These are phyloP conservation scores for Allium sativum DNA, from an alignment of 106 monocot genomes.

Conservation along the genomic window DNA sequence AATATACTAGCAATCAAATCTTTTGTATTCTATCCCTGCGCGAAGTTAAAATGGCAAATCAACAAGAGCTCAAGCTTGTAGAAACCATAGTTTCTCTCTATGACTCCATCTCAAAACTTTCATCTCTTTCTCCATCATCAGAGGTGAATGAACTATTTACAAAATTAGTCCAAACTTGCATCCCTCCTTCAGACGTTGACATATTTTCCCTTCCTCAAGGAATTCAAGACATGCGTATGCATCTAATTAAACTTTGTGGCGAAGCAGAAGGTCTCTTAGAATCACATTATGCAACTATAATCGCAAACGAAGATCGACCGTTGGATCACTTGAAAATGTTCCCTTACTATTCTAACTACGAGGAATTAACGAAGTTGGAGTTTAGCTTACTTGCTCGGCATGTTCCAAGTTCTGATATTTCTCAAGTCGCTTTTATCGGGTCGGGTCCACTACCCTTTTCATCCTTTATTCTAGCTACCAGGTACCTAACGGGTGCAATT, in stretches of 20 bases:
- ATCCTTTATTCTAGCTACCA: constrained; percentile 43
- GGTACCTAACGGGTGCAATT: constrained; percentile 24
- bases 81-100: constrained; percentile 22
- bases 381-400: constrained; percentile 32
- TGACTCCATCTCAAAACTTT: constrained; percentile 34
- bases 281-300: constrained; percentile 47
- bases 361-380: constrained; percentile 45
- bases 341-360: constrained; percentile 69
- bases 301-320: constrained; percentile 33
- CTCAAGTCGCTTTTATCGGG: constrained; percentile 60
- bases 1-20: background rate
- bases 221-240: constrained; percentile 26
- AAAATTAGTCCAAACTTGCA: constrained; percentile 60
- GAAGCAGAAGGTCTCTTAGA: constrained; percentile 60
- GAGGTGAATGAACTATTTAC: constrained; percentile 66
- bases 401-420: constrained; percentile 6
- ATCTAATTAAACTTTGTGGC: constrained; percentile 62
- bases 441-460: constrained; percentile 71
- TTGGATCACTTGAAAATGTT: constrained; percentile 43
- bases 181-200: constrained; percentile 43
- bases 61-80: constrained; percentile 1
- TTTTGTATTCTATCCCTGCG: background rate
- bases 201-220: constrained; percentile 30
- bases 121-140: constrained; percentile 40
- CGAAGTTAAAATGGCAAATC: constrained; percentile 2